Base-by-base conservation (phyloP, 2,329 filamentous ascomycete genomes). In the Verticillium nonalfalfae region DNA sequence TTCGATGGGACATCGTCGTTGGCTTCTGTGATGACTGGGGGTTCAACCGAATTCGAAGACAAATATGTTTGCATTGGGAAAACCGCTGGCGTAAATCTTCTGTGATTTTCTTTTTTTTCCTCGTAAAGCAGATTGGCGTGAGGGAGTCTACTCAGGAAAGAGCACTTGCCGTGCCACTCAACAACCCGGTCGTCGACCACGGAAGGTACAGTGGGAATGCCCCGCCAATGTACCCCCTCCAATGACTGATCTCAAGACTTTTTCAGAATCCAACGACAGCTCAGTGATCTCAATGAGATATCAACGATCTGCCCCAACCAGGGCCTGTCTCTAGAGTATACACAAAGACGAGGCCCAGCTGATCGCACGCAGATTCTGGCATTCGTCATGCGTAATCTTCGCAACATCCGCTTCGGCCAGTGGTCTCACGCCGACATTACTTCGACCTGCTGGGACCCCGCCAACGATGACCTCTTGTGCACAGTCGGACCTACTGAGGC, bases 371-470 rank as follows among this genome's bases (percentile, higher is more conserved):
- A 18, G 21, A n/a, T 3, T 50, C 45, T 50, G n/a, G 45, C 21
- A n/a, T 50, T 21, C 45, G 26, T 1, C 7, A 98, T 98, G 94
- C 89, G 91, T 73, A 98, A 97, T 75, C 83, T 98, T 68, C 89
- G 86, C 76, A 93, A 88, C 73, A 86, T 93, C 69, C 86, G 84
- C 71, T 88, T 90, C 73, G 83, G 84, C 68, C 80, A 85, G 72
- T 88, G 88, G 78, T 82, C 87, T 65, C 80, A 83, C 59, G 75
- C 81, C 65, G 81, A 85, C 63, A 80, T 95, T 69, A 89, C 91
- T 59, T 89, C 92, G 35, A 86, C 88, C 61, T 90, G 92, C 70
- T 98, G 94, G 94, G 93, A 98, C 77, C 83, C 89, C 57, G 83
- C 87, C 63, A 87, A 85, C 66, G 90, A 95, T 74, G 86, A 90